A percentile compares a stretch with the other conserved stretches of the same genome.
phyloP scores from a whole-genome alignment of 139 green algal species.

The Picochlorum costavermella region DNA sequence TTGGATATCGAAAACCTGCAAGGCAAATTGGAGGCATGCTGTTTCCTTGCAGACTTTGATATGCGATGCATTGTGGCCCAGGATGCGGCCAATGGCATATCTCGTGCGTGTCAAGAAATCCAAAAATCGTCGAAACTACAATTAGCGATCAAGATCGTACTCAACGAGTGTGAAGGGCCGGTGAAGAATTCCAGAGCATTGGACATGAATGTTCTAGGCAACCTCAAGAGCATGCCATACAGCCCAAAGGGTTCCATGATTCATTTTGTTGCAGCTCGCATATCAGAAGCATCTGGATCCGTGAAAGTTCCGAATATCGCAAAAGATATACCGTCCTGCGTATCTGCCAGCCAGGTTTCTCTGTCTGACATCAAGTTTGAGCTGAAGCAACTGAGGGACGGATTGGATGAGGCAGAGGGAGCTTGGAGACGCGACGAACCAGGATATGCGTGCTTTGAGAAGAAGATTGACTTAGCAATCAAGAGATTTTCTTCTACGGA shows the following conservation, averaged over 20 bases:
- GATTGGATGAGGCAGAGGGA: constrained; percentile 5
- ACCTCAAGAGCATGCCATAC: constrained; percentile 1
- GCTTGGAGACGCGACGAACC: neutral
- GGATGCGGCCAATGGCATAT: constrained; percentile 3
- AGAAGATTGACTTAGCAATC: neutral
- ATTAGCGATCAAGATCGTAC: neutral
- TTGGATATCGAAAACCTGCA: constrained; percentile 2
- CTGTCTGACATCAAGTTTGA: constrained; percentile 15
- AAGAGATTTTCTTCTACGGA: neutral
- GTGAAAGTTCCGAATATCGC: neutral
- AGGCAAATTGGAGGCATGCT: constrained; percentile 8
- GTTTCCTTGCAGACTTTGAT: neutral
- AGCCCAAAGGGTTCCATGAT: neutral
- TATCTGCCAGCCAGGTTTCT: constrained; percentile 23
- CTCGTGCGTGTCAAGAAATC: constrained; percentile 34
- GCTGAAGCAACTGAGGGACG: constrained; percentile 20
- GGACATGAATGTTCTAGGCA: neutral
- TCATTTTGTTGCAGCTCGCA: neutral
- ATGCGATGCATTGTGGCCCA: neutral
- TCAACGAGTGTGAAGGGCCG: neutral
- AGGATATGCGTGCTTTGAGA: constrained; percentile 8
- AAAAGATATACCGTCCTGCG: constrained; percentile 22
- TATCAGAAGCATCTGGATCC: neutral
- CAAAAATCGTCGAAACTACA: neutral
- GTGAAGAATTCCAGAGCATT: neutral